Percentiles rank a stretch among this genome's conserved stretches.
phyloP scores from a whole-genome alignment of 176 grass and related monocot species.

The Dactylis glomerata region DNA sequence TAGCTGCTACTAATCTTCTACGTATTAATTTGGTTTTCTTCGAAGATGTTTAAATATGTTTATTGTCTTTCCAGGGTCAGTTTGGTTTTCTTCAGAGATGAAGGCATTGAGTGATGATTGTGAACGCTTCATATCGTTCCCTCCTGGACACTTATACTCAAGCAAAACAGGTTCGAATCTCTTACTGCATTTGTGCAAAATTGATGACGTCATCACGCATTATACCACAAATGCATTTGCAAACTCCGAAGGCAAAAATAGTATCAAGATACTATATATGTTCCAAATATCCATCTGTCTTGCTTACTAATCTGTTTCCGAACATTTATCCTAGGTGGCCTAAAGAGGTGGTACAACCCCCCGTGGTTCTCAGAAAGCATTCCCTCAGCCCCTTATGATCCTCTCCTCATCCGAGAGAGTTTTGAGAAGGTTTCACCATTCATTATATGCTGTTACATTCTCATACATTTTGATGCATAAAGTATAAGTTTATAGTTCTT shows the following conservation, averaged over 20 bases:
- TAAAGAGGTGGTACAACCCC: slow-evolving; percentile 94
- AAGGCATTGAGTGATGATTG: slow-evolving; percentile 98
- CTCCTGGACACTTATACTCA: slow-evolving; percentile 95
- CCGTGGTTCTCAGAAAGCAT: slow-evolving; percentile 85
- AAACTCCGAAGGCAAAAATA: not conserved
- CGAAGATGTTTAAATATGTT: no score
- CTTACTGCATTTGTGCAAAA: slow-evolving; percentile 5
- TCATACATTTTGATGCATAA: slow-evolving; percentile 4
- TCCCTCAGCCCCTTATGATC: slow-evolving; percentile 80
- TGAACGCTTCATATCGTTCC: slow-evolving; percentile 87
- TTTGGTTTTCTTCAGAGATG: slow-evolving; percentile 99
- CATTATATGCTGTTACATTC: slow-evolving; percentile 31
- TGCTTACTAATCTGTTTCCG: slow-evolving; percentile 5
- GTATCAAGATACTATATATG: not conserved
- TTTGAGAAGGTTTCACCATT: slow-evolving; percentile 68
- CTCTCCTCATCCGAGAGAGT: slow-evolving; percentile 58
- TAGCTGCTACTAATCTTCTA: not conserved
- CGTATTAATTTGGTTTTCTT: slow-evolving; percentile 12
- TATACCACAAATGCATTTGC: slow-evolving; percentile 3
- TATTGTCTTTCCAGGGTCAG: slow-evolving; percentile 64
- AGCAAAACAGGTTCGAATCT: slow-evolving; percentile 78
- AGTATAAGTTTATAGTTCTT: not conserved
- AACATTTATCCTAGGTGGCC: slow-evolving; percentile 44
- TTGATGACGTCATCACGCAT: not conserved
- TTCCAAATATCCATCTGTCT: slow-evolving; percentile 26